Evolutionary conservation across 1,284 basidiomycete species (phyloP).

Genomic region (Cutaneotrichosporon cutaneum): DNA sequence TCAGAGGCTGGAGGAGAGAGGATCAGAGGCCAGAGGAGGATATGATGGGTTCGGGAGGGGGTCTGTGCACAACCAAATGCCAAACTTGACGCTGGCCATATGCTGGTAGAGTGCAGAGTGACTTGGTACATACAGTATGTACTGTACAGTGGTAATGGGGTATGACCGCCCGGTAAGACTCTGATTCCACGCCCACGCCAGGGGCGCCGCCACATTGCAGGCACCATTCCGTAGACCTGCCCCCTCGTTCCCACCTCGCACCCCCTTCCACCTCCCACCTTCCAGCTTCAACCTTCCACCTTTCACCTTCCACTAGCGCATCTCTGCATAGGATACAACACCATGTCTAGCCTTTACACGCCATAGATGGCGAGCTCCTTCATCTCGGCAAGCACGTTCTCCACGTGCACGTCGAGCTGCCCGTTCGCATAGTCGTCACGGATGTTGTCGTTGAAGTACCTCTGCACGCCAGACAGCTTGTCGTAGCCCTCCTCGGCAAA

Average conservation of each 20-base stretch:
- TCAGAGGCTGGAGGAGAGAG: too few species aligned
- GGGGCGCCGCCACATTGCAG: not conserved
- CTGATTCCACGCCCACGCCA: not conserved
- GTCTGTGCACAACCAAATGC: too few species aligned
- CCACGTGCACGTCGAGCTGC: slow-evolving; percentile 91
- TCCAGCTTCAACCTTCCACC: too few species aligned
- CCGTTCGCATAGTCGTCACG: slow-evolving; percentile 97
- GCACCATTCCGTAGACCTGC: not conserved
- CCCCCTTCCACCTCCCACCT: not conserved
- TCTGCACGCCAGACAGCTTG: slow-evolving; percentile 92
- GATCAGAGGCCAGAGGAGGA: too few species aligned
- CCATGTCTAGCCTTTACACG: slow-evolving; percentile 25
- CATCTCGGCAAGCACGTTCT: slow-evolving; percentile 94
- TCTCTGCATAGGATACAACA: slow-evolving; percentile 11
- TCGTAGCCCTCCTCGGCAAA: slow-evolving; percentile 98
- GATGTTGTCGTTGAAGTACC: slow-evolving; percentile 88
- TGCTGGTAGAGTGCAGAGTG: too few species aligned
- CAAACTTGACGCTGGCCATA: not conserved
- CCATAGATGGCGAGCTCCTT: slow-evolving; percentile 85
- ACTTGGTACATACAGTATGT: too few species aligned
- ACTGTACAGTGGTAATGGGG: too few species aligned
- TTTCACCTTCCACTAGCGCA: too few species aligned
- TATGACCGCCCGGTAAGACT: too few species aligned
- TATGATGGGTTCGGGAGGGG: too few species aligned
- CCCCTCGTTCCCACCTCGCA: not conserved